Evolutionary conservation across 1,284 basidiomycete species (phyloP), one percentile per base, ranked within the genome.

Genomic region (Malassezia pachydermatis): DNA sequence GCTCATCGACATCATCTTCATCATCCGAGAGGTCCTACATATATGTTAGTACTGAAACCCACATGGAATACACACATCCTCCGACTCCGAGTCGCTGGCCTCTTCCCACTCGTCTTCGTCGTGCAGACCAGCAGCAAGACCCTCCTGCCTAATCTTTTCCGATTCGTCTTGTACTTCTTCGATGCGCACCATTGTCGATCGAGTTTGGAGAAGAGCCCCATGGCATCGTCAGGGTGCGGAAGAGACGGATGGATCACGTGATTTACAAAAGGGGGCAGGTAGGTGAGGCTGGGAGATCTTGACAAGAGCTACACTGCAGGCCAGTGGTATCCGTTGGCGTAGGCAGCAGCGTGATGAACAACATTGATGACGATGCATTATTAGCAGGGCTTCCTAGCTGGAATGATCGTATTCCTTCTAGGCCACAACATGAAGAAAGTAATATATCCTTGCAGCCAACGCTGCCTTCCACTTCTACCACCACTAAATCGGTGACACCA

Each of bases 1-100:
- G 61, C 51, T 67, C 65, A 5, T 55, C 51, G 6, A 67, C 65
- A 5, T 38, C 33, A 2, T 63, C 61, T 8, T 58, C 60, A 38
- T 63, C 59, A 48, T 63, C 59, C 1, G 59, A 63, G 45, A 60
- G 55, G 32, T 61, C 57, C 28, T 59, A 43, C 38, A 48, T 32
- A 33, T 45, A 38, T 30, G 50, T 51, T 23, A 51, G 41, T 20
- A 10, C 10, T 17, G n/a, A 33, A 29, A 23, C 8, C 7, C 7
- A 17, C 38, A 16, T 10, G 9, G 14, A 13, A 24, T 4, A 51
- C 49, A 29, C 33, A 51, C 49, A 14, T 51, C 49, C 25, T 52
- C 50, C 2, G 39, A 36, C 37, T 52, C 50, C 7, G 35, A 38
- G 16, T 46, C 44, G 14, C 33, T 47, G 2, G 35, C 43, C 28